These are phyloP conservation scores for Climacium dendroides DNA, from an alignment of 225 moss, liverwort and hornwort species.

Conservation along the genomic window DNA sequence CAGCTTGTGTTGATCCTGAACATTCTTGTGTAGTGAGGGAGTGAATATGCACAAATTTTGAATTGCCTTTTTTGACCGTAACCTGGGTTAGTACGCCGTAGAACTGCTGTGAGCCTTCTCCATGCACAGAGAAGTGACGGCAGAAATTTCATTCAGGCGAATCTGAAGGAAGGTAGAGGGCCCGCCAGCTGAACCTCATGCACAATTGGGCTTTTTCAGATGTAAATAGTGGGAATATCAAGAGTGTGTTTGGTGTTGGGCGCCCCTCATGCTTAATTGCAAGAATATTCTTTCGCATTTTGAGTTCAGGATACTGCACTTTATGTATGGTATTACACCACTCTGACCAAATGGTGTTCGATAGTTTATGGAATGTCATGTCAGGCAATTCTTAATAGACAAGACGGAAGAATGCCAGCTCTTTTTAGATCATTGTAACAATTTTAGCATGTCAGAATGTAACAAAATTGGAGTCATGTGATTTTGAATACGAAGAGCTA, in stretches of 20 bases:
- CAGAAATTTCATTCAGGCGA: not conserved
- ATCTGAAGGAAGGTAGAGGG: not conserved
- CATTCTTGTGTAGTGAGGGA: conserved; percentile 20
- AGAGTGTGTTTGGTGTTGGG: conserved; percentile 14
- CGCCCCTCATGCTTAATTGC: conserved; percentile 2
- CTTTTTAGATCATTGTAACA: not conserved
- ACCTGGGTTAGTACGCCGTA: conserved; percentile 5
- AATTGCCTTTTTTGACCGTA: not conserved
- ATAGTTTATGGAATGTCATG: not conserved
- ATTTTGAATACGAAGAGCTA: not conserved
- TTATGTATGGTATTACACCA: not conserved
- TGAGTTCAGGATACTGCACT: not conserved
- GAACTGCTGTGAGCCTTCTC: conserved; percentile 14
- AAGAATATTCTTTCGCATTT: not conserved
- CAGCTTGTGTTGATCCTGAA: conserved; percentile 19
- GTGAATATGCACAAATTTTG: conserved; percentile 15
- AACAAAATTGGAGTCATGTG: not conserved
- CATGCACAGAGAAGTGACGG: not conserved
- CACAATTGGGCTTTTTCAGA: conserved; percentile 11
- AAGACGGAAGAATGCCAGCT: not conserved
- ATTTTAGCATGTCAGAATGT: not conserved
- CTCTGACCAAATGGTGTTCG: not conserved
- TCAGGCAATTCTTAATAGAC: not conserved
- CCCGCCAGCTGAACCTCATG: not conserved
- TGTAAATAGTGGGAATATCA: conserved; percentile 19